These are phyloP conservation scores for Ammopiptanthus mongolicus DNA, from an alignment of 306 rosid species.

Conservation along the genomic window DNA sequence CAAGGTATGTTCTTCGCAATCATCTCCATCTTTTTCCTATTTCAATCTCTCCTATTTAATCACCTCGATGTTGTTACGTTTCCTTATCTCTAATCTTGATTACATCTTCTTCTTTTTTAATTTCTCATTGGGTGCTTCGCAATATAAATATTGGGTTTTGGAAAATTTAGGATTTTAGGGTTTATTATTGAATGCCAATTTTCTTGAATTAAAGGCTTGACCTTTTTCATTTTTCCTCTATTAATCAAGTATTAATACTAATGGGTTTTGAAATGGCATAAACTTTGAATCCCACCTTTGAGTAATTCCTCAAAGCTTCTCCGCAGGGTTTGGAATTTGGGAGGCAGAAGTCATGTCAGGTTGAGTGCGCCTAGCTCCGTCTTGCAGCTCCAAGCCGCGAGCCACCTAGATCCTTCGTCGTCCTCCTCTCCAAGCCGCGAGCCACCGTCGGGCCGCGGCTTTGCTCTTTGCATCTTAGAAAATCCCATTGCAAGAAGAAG, in stretches of 20 bases:
- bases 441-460: too few relatives aligned
- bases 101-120: background rate
- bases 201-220: background rate
- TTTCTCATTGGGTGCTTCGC: background rate
- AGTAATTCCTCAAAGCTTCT: background rate
- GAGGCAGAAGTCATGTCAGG: too few relatives aligned
- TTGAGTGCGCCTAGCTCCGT: too few relatives aligned
- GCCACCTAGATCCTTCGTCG: too few relatives aligned
- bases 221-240: background rate
- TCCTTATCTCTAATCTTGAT: constrained; percentile 5
- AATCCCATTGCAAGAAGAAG: too few relatives aligned
- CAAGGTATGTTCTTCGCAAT: constrained; percentile 29
- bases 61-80: background rate
- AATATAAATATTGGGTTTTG: background rate
- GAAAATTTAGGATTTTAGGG: constrained; percentile 16
- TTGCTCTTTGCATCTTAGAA: too few relatives aligned
- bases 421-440: too few relatives aligned
- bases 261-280: constrained; percentile 25
- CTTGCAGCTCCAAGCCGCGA: too few relatives aligned
- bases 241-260: constrained; percentile 8
- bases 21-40: background rate
- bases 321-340: too few relatives aligned
- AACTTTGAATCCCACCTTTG: constrained; percentile 22
- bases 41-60: constrained; percentile 8
- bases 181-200: background rate